Base-by-base conservation (phyloP, 108 stramenopile genomes). In the Chaetoceros muelleri region DNA sequence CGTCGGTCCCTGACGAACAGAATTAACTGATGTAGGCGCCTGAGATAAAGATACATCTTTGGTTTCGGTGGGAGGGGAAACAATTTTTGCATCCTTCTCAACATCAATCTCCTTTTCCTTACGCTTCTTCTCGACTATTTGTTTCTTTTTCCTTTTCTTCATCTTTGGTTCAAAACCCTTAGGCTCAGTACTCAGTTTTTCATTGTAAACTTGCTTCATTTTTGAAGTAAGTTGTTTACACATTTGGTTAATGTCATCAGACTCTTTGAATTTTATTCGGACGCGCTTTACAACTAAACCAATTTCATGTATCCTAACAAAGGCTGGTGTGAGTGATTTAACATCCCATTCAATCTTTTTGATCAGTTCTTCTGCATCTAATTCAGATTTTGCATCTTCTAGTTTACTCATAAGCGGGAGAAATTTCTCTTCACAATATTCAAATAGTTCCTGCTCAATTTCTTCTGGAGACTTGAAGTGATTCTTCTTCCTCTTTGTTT, bases 1-100 rank as follows among this genome's bases (percentile, higher is more conserved):
- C 72, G 69, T 73, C n/a, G n/a, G 47, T 68, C 72, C 52, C 69
- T 73, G 48, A 73, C 55, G 1, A n/a, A n/a, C n/a, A n/a, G n/a
- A n/a, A n/a, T n/a, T n/a, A n/a, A n/a, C n/a, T n/a, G n/a, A n/a
- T n/a, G n/a, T n/a, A n/a, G n/a, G n/a, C n/a, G n/a, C n/a, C n/a
- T n/a, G n/a, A n/a, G n/a, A n/a, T n/a, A n/a, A n/a, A n/a, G n/a
- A n/a, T n/a, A n/a, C n/a, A n/a, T n/a, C n/a, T n/a, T n/a, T n/a
- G n/a, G n/a, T n/a, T n/a, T n/a, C n/a, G n/a, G n/a, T n/a, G n/a
- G n/a, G n/a, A n/a, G n/a, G n/a, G n/a, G n/a, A n/a, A n/a, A n/a
- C n/a, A n/a, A n/a, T n/a, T n/a, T n/a, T n/a, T n/a, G n/a, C n/a
- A n/a, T n/a, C n/a, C n/a, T n/a, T n/a, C n/a, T n/a, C n/a, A n/a